Evolutionary conservation across 2,329 filamentous ascomycete genomes (phyloP).

Genomic region (Botrytis medusae): DNA sequence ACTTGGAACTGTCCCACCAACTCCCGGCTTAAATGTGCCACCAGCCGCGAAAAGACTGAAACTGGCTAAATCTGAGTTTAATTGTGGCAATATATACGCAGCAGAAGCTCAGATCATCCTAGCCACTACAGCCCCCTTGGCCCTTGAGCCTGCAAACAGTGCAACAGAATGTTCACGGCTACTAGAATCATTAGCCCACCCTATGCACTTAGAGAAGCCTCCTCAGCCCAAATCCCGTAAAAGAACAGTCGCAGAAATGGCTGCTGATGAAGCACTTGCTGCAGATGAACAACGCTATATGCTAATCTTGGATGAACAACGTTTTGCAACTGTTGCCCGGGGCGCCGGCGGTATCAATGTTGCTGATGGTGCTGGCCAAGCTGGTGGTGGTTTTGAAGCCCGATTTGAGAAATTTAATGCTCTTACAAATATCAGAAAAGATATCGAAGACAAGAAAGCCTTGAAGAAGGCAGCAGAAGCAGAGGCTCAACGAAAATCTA

Average conservation of each 20-base stretch:
- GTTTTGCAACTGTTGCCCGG: constrained; percentile 60
- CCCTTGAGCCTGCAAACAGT: constrained; percentile 72
- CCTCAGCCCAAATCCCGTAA: constrained; percentile 88
- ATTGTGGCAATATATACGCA: constrained; percentile 68
- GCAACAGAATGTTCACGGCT: constrained; percentile 68
- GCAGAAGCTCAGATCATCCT: constrained; percentile 76
- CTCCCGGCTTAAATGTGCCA: constrained; percentile 56
- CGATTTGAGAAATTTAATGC: constrained; percentile 91
- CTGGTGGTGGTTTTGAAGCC: constrained; percentile 74
- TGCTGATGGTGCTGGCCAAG: constrained; percentile 71
- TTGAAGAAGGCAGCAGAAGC: constrained; percentile 69
- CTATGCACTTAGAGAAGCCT: constrained; percentile 72
- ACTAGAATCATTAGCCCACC: constrained; percentile 70
- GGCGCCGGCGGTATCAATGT: constrained; percentile 57
- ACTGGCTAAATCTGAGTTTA: constrained; percentile 71
- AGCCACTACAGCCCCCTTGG: constrained; percentile 70
- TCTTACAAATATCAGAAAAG: constrained; percentile 77
- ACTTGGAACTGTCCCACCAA: constrained; percentile 62
- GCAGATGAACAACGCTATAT: constrained; percentile 89
- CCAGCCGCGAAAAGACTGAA: constrained; percentile 68
- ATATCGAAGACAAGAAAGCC: constrained; percentile 74
- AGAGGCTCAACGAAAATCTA: constrained; percentile 49
- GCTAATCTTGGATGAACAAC: constrained; percentile 85
- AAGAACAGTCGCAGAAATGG: constrained; percentile 90
- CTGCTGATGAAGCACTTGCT: constrained; percentile 87